Base-by-base conservation (phyloP, 2,329 filamentous ascomycete genomes). In the Paecilomyces niveus region DNA sequence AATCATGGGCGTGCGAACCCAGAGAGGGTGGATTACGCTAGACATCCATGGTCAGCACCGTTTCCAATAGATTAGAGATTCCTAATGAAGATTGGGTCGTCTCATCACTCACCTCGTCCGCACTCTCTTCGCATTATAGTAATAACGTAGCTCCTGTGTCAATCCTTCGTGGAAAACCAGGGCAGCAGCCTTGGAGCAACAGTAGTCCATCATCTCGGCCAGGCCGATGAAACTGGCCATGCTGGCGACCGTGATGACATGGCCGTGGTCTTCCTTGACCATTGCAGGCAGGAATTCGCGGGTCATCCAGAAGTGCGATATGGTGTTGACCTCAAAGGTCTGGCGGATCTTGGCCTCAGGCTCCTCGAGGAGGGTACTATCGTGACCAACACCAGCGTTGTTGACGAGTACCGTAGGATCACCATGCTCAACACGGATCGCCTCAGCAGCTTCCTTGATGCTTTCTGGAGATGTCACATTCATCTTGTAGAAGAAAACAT, bases 181-280 rank as follows among this genome's bases (percentile, higher is more conserved):
- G 0, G 80, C 79, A 24, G 76, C 80, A 0, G 77, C 77, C 67
- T 85, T 85, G 53, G 78, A 78, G 55, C 75, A 75, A 50, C 72
- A 75, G 66, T 85, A 85, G 61, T 83, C 80, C 9, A 78, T 78
- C 61, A 84, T 78, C 31, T 80, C 76, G 1, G 73, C 76, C 3
- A 78, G 62, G 0, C 72, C 71, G 4, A 81, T 58, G 63, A 80
- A 84, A 35, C 78, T 80, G 9, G 81, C 81, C 65, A 80, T 73
- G 59, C 78, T 82, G 2, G 83, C 82, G 13, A 85, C 74, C 0
- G 81, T 83, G 10, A 86, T 74, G 31, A 85, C 73, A 61, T 85
- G 83, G 2, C 83, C 83, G 62, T 82, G 81, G 62, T 82, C 78
- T 18, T 71, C 69, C 52, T 66, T 64, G 22, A 82, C 65, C 81